A percentile compares a stretch with the other conserved stretches of the same genome.
Evolutionary conservation across 106 monocot genomes (phyloP).

Genomic region (Ottelia alismoides): DNA sequence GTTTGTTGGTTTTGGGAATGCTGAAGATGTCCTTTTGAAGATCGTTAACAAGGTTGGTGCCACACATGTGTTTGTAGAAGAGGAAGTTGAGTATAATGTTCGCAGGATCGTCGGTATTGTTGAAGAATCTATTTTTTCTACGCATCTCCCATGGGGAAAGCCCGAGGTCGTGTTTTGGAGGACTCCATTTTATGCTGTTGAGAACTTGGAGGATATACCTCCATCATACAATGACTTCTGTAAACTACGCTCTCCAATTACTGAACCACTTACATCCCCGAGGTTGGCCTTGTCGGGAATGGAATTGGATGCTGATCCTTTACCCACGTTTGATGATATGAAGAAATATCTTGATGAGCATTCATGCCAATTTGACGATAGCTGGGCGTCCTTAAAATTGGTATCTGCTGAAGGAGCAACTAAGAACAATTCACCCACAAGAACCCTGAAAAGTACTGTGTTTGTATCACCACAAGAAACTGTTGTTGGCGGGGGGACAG

Average conservation of each 20-base stretch:
- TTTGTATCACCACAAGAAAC: conserved; percentile 46
- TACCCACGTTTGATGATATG: conserved; percentile 59
- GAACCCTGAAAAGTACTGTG: conserved; percentile 31
- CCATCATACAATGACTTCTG: conserved; percentile 45
- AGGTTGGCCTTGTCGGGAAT: conserved; percentile 33
- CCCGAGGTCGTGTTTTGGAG: conserved; percentile 56
- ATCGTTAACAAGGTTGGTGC: conserved; percentile 74
- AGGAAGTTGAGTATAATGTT: conserved; percentile 66
- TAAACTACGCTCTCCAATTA: conserved; percentile 33
- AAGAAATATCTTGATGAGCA: conserved; percentile 32
- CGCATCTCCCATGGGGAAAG: conserved; percentile 45
- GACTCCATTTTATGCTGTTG: conserved; percentile 60
- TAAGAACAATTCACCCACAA: conserved; percentile 12
- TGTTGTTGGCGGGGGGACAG: conserved; percentile 68
- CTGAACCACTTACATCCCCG: conserved; percentile 34
- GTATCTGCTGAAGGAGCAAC: conserved; percentile 43
- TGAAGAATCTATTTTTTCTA: conserved; percentile 42
- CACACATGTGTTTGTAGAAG: conserved; percentile 77
- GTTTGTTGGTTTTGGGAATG: conserved; percentile 59
- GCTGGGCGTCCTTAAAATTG: conserved; percentile 51
- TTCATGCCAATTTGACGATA: conserved; percentile 19
- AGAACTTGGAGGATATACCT: conserved; percentile 57
- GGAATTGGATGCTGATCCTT: conserved; percentile 44
- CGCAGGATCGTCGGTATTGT: conserved; percentile 36
- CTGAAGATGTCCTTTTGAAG: conserved; percentile 54